Base-by-base conservation (phyloP, 768 basidiomycete genomes). In the Pisolithus microcarpus region DNA sequence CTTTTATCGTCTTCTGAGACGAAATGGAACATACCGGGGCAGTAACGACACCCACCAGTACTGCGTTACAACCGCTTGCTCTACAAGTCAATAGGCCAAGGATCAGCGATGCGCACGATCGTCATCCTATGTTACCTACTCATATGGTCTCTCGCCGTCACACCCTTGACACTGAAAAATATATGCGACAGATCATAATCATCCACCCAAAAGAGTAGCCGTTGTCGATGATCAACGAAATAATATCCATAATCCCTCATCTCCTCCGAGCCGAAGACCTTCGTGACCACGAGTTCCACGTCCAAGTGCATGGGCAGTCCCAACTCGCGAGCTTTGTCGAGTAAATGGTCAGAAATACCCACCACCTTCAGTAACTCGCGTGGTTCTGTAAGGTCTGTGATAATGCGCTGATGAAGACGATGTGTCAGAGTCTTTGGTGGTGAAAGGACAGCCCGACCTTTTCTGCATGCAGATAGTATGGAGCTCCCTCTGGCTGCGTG, bases 401-500 rank as follows among this genome's bases (percentile, higher is more conserved):
- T 16, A n/a, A 51, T 42, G 8, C 44, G 44, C 50, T 51, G n/a
- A 36, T 13, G 21, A 18, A 21, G 37, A 18, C 28, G 21, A 45
- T 16, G n/a, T 5, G 1, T 23, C 36, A 13, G 24, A 10, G 23
- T 24, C 5, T 16, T 24, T 37, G 28, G 23, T n/a, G 6, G 21
- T 6, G 26, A 31, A 16, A 11, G 15, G 4, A 30, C 8, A 11
- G 28, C 48, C 66, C 0, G 45, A 77, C 80, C 62, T 72, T 71
- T 8, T 60, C 55, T 37, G 52, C 18, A 43, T 79, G 65, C 55
- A 68, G 72, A 51, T 78, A 82, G 58, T 82, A 83, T 13, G 73
- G 66, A 10, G 71, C 72, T 5, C 81, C 81, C 63, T 83, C 80
- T 0, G 80, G 79, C 57, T 82, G 80, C 18, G 18, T 42, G 19